Base-by-base conservation (phyloP, 805 yeast genomes). In the Debaryomyces castellii region DNA sequence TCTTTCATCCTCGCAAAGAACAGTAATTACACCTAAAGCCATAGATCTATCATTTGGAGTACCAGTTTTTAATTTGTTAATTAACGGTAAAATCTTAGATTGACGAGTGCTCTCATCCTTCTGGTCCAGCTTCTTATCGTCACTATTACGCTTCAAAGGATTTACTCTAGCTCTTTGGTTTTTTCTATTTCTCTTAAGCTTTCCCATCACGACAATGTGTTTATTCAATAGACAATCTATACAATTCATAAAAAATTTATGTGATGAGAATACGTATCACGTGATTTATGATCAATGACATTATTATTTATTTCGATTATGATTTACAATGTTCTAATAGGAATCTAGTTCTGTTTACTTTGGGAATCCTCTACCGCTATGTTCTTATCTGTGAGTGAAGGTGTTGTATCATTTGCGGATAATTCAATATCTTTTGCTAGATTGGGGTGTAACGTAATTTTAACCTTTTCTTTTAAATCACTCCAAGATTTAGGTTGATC, bases 11-110 rank as follows among this genome's bases (percentile, higher is more conserved):
- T 87, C 95, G 47, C 85, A 77, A 47, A 91, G 65, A 0, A 86
- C 80, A 14, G 84, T 74, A 35, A 90, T 81, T 3, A 94, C 83
- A 9, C 84, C 79, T 17, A 90, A 63, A 1, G 96, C 92, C 80
- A 86, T 81, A 0, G 87, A 75, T 47, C 89, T 76, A 48, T 91
- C 97, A 57, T 84, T 83, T 2, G 87, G 79, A 6, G 80, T 72
- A 1, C 80, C 64, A 3, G 89, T 78, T 42, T 77, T 68, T 46
- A 91, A 68, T 54, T 87, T 82, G 45, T 77, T 74, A 17, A 90
- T 69, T 51, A 91, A 67, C 1, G 96, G 94, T 25, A 80, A 60
- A 47, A 89, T 78, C 57, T 81, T 85, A 46, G 77, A 80, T 49
- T 72, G 73, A 40, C 79, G 71, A 16, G 77, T 56, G 14, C 57